Evolutionary conservation across 2,329 filamentous ascomycete species (phyloP).

Genomic region (Rhinocladiella similis): DNA sequence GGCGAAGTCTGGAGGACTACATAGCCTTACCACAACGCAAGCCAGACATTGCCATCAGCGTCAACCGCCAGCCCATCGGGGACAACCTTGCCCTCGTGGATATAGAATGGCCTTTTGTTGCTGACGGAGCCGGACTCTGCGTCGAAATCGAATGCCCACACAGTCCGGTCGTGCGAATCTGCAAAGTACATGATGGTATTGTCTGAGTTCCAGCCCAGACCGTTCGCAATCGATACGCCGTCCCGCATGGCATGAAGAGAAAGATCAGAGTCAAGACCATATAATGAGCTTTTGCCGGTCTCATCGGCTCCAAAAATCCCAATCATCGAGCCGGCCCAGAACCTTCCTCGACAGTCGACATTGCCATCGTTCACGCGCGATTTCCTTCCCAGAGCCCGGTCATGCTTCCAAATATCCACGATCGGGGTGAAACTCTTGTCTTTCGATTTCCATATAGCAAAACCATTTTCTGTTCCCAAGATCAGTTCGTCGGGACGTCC

Average conservation of each 20-base stretch:
- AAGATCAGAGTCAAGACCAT: not conserved
- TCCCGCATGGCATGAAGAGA: not conserved
- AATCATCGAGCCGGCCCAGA: not conserved
- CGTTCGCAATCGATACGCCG: not conserved
- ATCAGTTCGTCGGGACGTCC: not conserved
- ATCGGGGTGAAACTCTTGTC: slow-evolving; percentile 35
- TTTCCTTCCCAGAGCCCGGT: not conserved
- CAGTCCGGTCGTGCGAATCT: not conserved
- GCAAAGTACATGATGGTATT: not conserved
- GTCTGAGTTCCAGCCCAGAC: not conserved
- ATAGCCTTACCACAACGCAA: not conserved
- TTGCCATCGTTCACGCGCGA: not conserved
- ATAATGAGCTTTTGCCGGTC: not conserved
- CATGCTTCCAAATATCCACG: not conserved
- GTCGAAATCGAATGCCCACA: not conserved
- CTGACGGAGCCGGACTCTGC: not conserved
- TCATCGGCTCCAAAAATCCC: not conserved
- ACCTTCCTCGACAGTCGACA: not conserved
- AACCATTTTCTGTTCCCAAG: not conserved
- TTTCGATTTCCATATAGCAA: not conserved
- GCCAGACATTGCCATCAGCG: not conserved
- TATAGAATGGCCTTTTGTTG: not conserved
- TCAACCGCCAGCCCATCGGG: not conserved
- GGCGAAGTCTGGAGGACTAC: not conserved
- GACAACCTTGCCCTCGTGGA: not conserved